These are phyloP conservation scores for Flaveria bidentis DNA, from an alignment of 129 eudicot species.

Conservation along the genomic window DNA sequence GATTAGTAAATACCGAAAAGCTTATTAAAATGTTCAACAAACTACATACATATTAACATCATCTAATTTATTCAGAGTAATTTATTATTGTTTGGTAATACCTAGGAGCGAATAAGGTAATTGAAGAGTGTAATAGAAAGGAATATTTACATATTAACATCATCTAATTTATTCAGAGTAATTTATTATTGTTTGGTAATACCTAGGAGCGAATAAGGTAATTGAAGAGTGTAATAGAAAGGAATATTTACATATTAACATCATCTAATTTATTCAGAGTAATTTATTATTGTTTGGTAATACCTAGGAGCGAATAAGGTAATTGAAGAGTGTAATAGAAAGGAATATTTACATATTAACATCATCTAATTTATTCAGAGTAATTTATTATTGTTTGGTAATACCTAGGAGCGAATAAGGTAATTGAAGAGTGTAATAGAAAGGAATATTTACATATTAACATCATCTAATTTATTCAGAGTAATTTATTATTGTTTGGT, in stretches of 20 bases:
- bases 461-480: not conserved
- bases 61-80: not conserved
- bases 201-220: slow-evolving; percentile 36
- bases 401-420: slow-evolving; percentile 36
- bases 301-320: slow-evolving; percentile 35
- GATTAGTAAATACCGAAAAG: too few species aligned
- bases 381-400: slow-evolving; percentile 7
- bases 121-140: slow-evolving; percentile 26
- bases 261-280: not conserved
- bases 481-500: slow-evolving; percentile 7
- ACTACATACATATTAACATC: too few species aligned
- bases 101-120: slow-evolving; percentile 36
- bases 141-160: not conserved
- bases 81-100: slow-evolving; percentile 10
- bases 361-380: not conserved
- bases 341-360: not conserved
- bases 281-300: slow-evolving; percentile 6
- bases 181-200: slow-evolving; percentile 6
- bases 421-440: slow-evolving; percentile 23
- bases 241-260: not conserved
- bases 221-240: slow-evolving; percentile 26
- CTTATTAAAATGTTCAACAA: too few species aligned
- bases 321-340: slow-evolving; percentile 25
- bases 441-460: slow-evolving; percentile 7
- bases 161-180: not conserved